Conservation (phyloP, 768 basidiomycete species). For the Pleurotus eryngii region DNA sequence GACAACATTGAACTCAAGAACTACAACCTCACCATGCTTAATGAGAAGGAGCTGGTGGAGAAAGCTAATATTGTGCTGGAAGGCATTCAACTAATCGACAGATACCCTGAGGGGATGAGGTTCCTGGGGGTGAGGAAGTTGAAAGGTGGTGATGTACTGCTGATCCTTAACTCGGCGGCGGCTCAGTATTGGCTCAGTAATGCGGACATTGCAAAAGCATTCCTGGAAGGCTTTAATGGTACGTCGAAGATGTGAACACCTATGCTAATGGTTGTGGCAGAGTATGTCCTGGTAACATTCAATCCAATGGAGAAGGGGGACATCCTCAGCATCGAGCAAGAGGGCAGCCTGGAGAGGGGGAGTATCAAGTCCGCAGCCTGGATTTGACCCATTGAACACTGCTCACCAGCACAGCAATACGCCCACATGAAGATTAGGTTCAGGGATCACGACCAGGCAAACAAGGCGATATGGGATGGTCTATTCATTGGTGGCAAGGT, state of each 20-base stretch:
- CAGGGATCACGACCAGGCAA: constrained; percentile 9
- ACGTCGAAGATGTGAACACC: constrained; percentile 5
- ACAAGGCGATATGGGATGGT: constrained; percentile 10
- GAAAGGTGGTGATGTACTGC: constrained; percentile 12
- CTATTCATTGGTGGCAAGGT: constrained; percentile 14
- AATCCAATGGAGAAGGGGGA: background rate
- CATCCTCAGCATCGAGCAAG: constrained; percentile 10
- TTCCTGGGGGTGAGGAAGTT: constrained; percentile 13
- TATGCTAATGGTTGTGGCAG: constrained; percentile 12
- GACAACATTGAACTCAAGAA: background rate
- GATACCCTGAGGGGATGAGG: background rate
- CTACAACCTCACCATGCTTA: background rate
- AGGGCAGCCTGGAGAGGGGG: constrained; percentile 6
- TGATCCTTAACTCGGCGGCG: constrained; percentile 9
- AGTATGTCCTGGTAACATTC: constrained; percentile 19
- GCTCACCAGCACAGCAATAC: constrained; percentile 12
- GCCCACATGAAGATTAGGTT: constrained; percentile 23
- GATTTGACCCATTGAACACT: constrained; percentile 20
- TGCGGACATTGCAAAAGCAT: background rate
- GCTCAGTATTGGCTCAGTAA: constrained; percentile 16
- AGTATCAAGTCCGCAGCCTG: constrained; percentile 16
- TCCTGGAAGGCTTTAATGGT: constrained; percentile 12
- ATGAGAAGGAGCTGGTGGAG: constrained; percentile 4
- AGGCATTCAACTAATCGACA: background rate
- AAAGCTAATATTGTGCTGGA: constrained; percentile 6